phyloP scores from a whole-genome alignment of 2,329 filamentous ascomycete genomes.

The Ceratocystiopsis brevicomis region DNA sequence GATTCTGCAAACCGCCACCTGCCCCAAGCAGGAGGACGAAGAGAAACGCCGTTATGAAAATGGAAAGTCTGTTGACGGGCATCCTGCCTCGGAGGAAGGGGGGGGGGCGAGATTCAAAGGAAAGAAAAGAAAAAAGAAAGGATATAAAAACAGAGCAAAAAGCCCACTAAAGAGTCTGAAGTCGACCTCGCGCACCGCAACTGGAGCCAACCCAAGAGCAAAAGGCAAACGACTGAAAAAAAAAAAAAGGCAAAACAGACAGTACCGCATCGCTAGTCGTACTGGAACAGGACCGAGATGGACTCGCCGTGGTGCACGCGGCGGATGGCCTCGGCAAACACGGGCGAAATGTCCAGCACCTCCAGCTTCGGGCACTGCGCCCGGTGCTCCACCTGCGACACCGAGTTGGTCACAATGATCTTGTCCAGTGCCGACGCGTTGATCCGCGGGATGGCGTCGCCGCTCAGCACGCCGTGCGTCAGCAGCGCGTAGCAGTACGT shows the following conservation, averaged over 20 bases:
- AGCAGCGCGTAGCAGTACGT: conserved; percentile 77
- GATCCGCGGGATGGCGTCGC: conserved; percentile 84
- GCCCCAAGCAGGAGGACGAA: too few species aligned
- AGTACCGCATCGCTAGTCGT: conserved; percentile 31
- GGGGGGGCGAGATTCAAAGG: neutral
- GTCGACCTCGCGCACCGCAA: too few species aligned
- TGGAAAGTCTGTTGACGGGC: too few species aligned
- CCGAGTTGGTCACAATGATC: conserved; percentile 87
- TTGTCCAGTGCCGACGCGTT: conserved; percentile 86
- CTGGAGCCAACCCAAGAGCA: neutral
- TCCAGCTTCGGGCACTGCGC: conserved; percentile 70
- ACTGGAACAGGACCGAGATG: conserved; percentile 86
- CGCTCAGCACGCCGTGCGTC: conserved; percentile 87
- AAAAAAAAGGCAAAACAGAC: neutral
- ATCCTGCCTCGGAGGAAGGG: too few species aligned
- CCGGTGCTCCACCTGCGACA: conserved; percentile 71
- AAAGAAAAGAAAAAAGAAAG: neutral
- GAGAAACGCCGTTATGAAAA: too few species aligned
- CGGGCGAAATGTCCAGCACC: conserved; percentile 73
- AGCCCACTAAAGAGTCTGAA: neutral
- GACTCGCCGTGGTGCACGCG: conserved; percentile 95
- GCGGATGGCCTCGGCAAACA: conserved; percentile 90
- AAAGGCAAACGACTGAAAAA: neutral
- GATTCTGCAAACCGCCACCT: too few species aligned
- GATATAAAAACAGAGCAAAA: neutral